phyloP scores from a whole-genome alignment of 768 basidiomycete species.

The Rhodotorula taiwanensis region DNA sequence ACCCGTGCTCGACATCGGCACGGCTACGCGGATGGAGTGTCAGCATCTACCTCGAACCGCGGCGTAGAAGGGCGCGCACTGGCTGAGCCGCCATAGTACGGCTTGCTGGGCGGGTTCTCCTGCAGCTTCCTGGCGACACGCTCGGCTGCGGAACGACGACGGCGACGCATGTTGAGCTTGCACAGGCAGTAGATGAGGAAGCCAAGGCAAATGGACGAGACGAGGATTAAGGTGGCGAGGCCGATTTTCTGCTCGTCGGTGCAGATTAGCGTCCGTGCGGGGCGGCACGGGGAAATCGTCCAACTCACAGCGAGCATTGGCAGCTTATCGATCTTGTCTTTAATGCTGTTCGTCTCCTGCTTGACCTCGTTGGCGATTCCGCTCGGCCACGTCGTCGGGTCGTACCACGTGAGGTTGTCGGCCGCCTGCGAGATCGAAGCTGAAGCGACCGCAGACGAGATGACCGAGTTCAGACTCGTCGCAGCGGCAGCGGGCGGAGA shows the following conservation, averaged over 20 bases:
- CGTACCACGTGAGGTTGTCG: not conserved
- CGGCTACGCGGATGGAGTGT: not conserved
- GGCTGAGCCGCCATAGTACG: not conserved
- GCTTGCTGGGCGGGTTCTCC: not conserved
- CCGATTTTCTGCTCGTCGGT: conserved; percentile 15
- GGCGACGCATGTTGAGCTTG: conserved; percentile 7
- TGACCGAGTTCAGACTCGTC: not conserved
- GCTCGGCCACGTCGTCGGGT: not conserved
- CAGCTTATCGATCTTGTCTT: conserved; percentile 1
- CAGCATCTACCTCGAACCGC: too few species aligned
- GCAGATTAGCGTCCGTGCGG: not conserved
- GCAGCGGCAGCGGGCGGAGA: not conserved
- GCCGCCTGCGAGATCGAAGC: not conserved
- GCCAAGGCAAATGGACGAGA: not conserved
- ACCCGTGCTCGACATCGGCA: conserved; percentile 2
- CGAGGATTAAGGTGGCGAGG: conserved; percentile 3
- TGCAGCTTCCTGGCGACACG: not conserved
- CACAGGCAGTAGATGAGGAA: conserved; percentile 6
- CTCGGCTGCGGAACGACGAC: conserved; percentile 5
- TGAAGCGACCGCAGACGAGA: not conserved
- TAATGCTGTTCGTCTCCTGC: not conserved
- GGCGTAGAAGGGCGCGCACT: not conserved
- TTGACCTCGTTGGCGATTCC: not conserved
- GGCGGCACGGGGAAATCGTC: too few species aligned
- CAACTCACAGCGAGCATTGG: not conserved